Evolutionary conservation across 2,329 filamentous ascomycete species (phyloP).

Genomic region (Colletotrichum liaoningense): DNA sequence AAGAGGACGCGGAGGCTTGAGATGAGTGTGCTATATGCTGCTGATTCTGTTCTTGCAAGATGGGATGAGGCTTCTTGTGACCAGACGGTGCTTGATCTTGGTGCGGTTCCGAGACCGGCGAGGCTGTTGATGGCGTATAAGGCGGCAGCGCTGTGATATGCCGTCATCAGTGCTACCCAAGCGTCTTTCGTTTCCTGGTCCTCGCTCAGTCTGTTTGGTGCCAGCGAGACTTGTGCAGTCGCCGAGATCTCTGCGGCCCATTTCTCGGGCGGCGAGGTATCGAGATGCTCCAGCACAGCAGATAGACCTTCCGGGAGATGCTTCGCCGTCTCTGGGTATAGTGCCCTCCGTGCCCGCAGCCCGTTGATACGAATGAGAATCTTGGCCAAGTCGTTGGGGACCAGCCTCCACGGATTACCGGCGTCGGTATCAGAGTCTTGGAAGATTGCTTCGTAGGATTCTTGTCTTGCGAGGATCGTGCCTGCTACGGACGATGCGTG

Average conservation of each 20-base stretch:
- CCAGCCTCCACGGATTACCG: slow-evolving; percentile 4
- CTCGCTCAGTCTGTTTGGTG: background rate
- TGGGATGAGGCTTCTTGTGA: background rate
- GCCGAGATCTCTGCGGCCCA: background rate
- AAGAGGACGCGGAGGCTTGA: background rate
- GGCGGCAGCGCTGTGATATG: background rate
- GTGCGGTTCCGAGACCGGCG: background rate
- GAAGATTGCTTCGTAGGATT: background rate
- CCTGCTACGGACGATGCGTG: background rate
- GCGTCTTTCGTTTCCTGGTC: background rate
- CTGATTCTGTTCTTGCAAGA: background rate
- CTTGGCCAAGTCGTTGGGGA: background rate
- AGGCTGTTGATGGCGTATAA: slow-evolving; percentile 16
- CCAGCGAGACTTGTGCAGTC: background rate
- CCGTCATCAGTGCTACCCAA: slow-evolving; percentile 7
- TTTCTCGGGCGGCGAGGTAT: background rate
- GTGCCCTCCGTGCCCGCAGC: background rate
- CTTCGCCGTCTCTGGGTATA: background rate
- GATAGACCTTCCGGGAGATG: background rate
- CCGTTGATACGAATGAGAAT: slow-evolving; percentile 5
- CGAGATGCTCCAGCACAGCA: background rate
- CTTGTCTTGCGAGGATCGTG: background rate
- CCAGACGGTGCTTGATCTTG: background rate
- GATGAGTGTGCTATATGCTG: background rate
- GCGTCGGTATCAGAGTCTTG: background rate